Conservation (phyloP, 2,329 filamentous ascomycete species). For the Aspergillus aculeatus region DNA sequence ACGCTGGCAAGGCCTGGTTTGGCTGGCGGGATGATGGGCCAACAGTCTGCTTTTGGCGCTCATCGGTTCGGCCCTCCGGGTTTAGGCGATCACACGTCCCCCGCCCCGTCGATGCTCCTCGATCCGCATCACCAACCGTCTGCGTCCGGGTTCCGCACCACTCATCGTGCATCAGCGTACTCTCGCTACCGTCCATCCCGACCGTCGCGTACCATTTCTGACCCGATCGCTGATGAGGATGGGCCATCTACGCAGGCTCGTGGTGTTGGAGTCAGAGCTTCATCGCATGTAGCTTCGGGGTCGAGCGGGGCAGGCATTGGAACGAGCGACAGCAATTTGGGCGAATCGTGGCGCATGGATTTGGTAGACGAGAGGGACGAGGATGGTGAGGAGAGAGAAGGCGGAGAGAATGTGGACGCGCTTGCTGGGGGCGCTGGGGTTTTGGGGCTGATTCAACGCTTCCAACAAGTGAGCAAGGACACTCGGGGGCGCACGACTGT, state of each 20-base stretch:
- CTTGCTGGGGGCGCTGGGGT: slow-evolving; percentile 56
- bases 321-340: slow-evolving; percentile 58
- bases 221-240: slow-evolving; percentile 34
- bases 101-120: slow-evolving; percentile 45
- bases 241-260: slow-evolving; percentile 20
- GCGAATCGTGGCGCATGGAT: slow-evolving; percentile 52
- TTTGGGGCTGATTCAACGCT: slow-evolving; percentile 65
- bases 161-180: slow-evolving; percentile 23
- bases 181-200: slow-evolving; percentile 34
- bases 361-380: slow-evolving; percentile 35
- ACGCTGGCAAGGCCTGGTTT: slow-evolving; percentile 21
- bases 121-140: slow-evolving; percentile 50
- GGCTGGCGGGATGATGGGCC: slow-evolving; percentile 21
- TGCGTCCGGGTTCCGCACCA: slow-evolving; percentile 36
- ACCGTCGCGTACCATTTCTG: slow-evolving; percentile 24
- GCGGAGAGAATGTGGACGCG: slow-evolving; percentile 48
- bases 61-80: slow-evolving; percentile 27
- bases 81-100: slow-evolving; percentile 34
- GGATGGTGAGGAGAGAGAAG: slow-evolving; percentile 47
- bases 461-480: slow-evolving; percentile 56
- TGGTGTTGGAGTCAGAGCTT: slow-evolving; percentile 16
- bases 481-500: slow-evolving; percentile 37
- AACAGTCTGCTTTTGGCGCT: slow-evolving; percentile 29
- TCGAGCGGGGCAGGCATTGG: slow-evolving; percentile 38
- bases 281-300: slow-evolving; percentile 26